Evolutionary conservation across 441 rosid species (phyloP), one percentile per base, ranked within the genome.

Genomic region (Codiaeum variegatum): DNA sequence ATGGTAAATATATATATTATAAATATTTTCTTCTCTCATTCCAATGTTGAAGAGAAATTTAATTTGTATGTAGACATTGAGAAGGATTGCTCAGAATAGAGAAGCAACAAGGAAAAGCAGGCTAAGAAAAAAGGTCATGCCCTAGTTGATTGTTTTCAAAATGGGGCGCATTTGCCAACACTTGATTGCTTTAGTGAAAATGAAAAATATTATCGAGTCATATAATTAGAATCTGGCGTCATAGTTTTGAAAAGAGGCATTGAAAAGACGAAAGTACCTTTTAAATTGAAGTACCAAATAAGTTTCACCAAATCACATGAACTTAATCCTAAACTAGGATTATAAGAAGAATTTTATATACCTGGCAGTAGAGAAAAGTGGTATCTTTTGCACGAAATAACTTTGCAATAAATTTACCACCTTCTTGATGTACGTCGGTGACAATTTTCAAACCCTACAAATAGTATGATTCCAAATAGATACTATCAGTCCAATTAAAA

Each of bases 51-150:
- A 70, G 21, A 19, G 1, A 40, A 40, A 40, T 19, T 52, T 28
- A 56, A 34, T 67, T 61, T 66, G 16, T 51, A 3, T 67, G 76
- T 71, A 95, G 99, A 93, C 92, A 68, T 63, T 93, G 79, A 93
- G 99, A 80, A 91, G 99, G 82, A 94, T 95, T 46, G 99, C 99
- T 83, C 99, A 95, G 83, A 95, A 95, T 90, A 87, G 99, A 83
- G 99, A 95, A 79, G 99, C 99, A 74, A 98, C 99, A 32, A 88
- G 98, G 84, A 95, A 95, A 84, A 95, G 99, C 87, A 87, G 99
- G 78, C 79, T 95, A 32, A 82, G 99, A 32, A 95, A 95, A 84
- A 95, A 95, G 88, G 99, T 89, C 61, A 51, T n/a, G n/a, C n/a
- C n/a, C n/a, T n/a, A n/a, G n/a, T n/a, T n/a, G n/a, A n/a, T n/a